Evolutionary conservation across 2,329 filamentous ascomycete genomes (phyloP).

Genomic region (Colletotrichum coccodes): DNA sequence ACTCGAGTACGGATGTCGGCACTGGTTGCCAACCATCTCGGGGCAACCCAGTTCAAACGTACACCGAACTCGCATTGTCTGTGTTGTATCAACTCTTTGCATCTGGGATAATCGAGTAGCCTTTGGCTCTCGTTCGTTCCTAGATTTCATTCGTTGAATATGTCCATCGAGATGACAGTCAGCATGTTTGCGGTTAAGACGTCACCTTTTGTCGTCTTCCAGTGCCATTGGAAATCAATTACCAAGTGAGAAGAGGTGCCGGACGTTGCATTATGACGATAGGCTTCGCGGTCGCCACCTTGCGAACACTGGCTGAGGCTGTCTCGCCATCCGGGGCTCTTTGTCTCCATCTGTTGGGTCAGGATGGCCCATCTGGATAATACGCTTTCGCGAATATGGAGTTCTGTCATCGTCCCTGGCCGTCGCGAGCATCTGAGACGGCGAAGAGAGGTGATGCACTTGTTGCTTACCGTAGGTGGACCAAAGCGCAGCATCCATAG

Average conservation of each 20-base stretch:
- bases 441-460: too few species aligned
- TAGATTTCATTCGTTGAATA: neutral
- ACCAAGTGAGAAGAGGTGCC: slow-evolving; percentile 1
- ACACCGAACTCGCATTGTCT: too few species aligned
- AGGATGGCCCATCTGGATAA: neutral
- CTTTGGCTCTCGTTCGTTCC: neutral
- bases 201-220: neutral
- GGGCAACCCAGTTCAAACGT: slow-evolving; percentile 3
- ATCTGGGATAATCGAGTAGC: too few species aligned
- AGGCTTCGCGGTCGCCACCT: neutral
- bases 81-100: too few species aligned
- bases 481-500: neutral
- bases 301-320: neutral
- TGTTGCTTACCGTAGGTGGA: neutral
- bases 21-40: neutral
- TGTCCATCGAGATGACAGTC: neutral
- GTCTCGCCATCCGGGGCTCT: neutral
- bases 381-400: neutral
- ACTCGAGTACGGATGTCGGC: neutral
- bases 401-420: neutral
- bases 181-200: neutral
- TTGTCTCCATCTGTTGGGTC: neutral
- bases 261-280: neutral
- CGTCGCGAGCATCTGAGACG: neutral
- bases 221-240: neutral